Evolutionary conservation across 345 rosid species (phyloP).

Genomic region (Citrus unshiu): DNA sequence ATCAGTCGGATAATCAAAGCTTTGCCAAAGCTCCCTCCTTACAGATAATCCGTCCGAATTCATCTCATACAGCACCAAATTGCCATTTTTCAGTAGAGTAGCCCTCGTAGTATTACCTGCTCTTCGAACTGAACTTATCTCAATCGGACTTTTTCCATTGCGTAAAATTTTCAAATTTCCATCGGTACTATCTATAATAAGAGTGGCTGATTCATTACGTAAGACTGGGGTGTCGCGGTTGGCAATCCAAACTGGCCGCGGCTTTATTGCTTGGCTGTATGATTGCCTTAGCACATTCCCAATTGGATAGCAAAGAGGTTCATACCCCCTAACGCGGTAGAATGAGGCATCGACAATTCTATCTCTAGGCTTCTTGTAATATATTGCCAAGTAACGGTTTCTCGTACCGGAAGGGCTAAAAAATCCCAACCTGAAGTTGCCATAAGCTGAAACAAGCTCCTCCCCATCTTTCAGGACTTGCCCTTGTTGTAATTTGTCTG

Average conservation of each 20-base stretch:
- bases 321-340: fast-evolving
- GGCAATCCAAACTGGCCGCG: conserved; percentile 6
- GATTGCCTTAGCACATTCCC: fast-evolving
- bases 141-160: not conserved
- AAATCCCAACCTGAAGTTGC: conserved; percentile 6
- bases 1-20: conserved; percentile 6
- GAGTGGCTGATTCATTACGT: not conserved
- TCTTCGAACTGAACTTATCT: conserved; percentile 4
- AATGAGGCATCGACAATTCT: not conserved
- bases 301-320: fast-evolving
- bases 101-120: conserved; percentile 28
- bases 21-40: conserved; percentile 11
- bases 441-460: conserved; percentile 8
- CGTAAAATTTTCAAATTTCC: conserved; percentile 1
- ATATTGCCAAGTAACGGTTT: conserved; percentile 10
- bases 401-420: not conserved
- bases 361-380: not conserved
- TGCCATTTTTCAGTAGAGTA: conserved; percentile 31
- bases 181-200: not conserved
- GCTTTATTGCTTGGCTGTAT: not conserved
- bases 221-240: conserved; percentile 5
- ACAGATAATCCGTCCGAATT: conserved; percentile 9
- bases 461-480: conserved; percentile 4
- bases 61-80: conserved; percentile 24
- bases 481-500: conserved; percentile 15